Evolutionary conservation across 192 early-diverging fungal genomes (phyloP).

Genomic region (Backusella westeae): DNA sequence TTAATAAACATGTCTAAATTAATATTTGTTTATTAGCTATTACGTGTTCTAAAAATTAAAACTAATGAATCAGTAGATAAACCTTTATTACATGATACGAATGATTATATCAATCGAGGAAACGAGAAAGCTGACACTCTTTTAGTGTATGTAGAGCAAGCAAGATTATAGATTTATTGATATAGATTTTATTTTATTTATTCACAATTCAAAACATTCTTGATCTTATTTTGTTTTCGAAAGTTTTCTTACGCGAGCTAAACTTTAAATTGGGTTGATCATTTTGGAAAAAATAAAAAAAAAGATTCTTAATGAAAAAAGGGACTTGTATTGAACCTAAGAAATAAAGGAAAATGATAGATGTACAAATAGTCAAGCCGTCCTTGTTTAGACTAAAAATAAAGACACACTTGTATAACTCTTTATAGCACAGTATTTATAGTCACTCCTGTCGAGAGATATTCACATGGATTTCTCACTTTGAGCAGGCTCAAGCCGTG

Average conservation of each 20-base stretch:
- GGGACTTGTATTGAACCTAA: no score
- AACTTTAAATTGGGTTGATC: not conserved
- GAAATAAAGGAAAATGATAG: no score
- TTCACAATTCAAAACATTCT: not conserved
- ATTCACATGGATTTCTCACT: not conserved
- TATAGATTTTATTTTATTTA: no score
- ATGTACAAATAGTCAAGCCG: not conserved
- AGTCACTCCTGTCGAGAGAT: not conserved
- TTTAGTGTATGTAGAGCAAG: no score
- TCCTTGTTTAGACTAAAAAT: not conserved
- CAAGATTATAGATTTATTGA: no score
- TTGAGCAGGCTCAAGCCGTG: not conserved
- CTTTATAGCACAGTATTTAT: not conserved
- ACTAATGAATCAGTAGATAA: not conserved
- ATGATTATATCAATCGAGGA: not conserved
- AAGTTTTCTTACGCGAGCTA: not conserved
- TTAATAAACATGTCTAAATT: not conserved
- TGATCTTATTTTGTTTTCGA: not conserved
- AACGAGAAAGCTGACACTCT: not conserved
- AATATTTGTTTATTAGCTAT: not conserved
- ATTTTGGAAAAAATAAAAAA: not conserved
- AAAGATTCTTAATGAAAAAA: not conserved
- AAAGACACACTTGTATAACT: not conserved
- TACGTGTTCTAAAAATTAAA: not conserved
- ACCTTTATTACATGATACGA: not conserved